Conservation (phyloP, 2,329 filamentous ascomycete genomes). For the Colletotrichum sidae region DNA sequence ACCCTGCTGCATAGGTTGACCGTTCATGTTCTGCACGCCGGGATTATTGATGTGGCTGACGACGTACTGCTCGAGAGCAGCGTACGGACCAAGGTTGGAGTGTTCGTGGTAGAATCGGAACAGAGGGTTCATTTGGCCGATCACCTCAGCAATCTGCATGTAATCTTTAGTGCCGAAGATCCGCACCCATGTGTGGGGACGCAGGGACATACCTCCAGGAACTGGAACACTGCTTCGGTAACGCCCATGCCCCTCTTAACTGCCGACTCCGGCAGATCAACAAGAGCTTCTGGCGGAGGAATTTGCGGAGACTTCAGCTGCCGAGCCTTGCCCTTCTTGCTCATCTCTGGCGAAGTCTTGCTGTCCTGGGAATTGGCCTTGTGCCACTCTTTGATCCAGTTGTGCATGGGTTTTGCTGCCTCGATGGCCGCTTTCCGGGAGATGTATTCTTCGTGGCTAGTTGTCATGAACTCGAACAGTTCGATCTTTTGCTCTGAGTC, state of each 20-base stretch:
- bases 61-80: slow-evolving; percentile 71
- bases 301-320: slow-evolving; percentile 69
- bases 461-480: slow-evolving; percentile 83
- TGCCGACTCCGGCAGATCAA: slow-evolving; percentile 69
- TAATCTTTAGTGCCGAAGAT: slow-evolving; percentile 41
- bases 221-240: slow-evolving; percentile 71
- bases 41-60: slow-evolving; percentile 54
- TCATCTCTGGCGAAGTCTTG: slow-evolving; percentile 74
- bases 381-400: slow-evolving; percentile 75
- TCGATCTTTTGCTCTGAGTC: slow-evolving; percentile 85
- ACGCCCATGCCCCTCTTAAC: slow-evolving; percentile 69
- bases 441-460: slow-evolving; percentile 84
- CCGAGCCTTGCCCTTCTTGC: slow-evolving; percentile 72
- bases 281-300: slow-evolving; percentile 67
- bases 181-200: slow-evolving; percentile 14
- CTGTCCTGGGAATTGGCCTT: slow-evolving; percentile 67
- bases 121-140: slow-evolving; percentile 74
- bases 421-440: slow-evolving; percentile 74
- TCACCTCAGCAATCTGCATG: slow-evolving; percentile 70
- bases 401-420: slow-evolving; percentile 70
- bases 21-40: slow-evolving; percentile 56
- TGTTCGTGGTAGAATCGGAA: slow-evolving; percentile 69
- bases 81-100: slow-evolving; percentile 65
- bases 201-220: slow-evolving; percentile 66
- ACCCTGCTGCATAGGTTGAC: slow-evolving; percentile 60